Base-by-base conservation (phyloP, 108 stramenopile genomes). In the Cyclotella distinguenda region DNA sequence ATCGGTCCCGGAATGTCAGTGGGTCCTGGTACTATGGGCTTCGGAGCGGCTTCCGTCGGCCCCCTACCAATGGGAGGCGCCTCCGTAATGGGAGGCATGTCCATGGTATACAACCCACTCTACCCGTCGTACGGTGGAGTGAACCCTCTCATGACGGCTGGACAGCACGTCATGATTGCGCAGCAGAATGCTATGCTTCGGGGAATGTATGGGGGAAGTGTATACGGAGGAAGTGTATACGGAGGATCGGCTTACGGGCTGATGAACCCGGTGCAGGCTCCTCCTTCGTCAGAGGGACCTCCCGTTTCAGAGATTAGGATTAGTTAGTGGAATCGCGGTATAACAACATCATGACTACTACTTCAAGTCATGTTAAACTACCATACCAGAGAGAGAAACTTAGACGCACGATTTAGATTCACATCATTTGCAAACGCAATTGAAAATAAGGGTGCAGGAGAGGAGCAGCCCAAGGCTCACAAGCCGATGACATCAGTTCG, bases 1-100 rank as follows among this genome's bases (percentile, higher is more conserved):
- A 43, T 59, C 13, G 58, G 58, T 13, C 42, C 58, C 19, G 58
- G 58, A 23, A 43, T 59, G 58, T 59, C 58, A 8, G 58, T 59
- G 28, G 58, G 58, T n/a, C 58, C 58, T 19, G 58, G 58, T 7
- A 40, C 40, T 1, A 40, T 42, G 19, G 58, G 58, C 9, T 42
- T 59, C 27, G 19, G 23, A 34, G 40, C 58, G 25, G 40, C 26
- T n/a, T n/a, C n/a, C n/a, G n/a, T n/a, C n/a, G n/a, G n/a, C n/a
- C n/a, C n/a, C n/a, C n/a, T n/a, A n/a, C n/a, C n/a, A n/a, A n/a
- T n/a, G n/a, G n/a, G n/a, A n/a, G n/a, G n/a, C 0, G 26, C 40
- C 10, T 44, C 58, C 9, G 40, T 59, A 27, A 30, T 42, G 40
- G 40, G 40, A 59, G 47, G 47, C 1, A 48, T 48, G 47, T 59